These are phyloP conservation scores for Waitea zeae DNA, from an alignment of 1,284 basidiomycete genomes.

Conservation along the genomic window DNA sequence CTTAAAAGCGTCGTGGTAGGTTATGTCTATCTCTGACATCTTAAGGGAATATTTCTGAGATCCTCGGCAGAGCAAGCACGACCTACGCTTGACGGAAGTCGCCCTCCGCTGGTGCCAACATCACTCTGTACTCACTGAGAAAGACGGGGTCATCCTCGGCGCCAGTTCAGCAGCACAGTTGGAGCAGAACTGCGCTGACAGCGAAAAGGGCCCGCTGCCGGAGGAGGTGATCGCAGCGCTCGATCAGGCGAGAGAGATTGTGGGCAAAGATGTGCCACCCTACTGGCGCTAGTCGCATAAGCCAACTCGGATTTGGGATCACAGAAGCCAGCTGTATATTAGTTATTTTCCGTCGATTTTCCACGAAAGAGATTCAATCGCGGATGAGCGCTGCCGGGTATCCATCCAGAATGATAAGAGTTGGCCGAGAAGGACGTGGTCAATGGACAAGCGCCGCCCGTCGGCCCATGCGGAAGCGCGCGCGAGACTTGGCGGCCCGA, in stretches of 20 bases:
- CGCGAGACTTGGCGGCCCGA: too few species aligned
- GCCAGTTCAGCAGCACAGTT: slow-evolving; percentile 20
- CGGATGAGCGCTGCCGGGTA: too few species aligned
- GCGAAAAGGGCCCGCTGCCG: slow-evolving; percentile 31
- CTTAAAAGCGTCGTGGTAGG: slow-evolving; percentile 20
- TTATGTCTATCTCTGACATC: too few species aligned
- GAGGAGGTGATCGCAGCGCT: slow-evolving; percentile 29
- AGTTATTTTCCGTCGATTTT: too few species aligned
- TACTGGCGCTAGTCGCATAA: slow-evolving; percentile 39
- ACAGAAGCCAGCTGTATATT: too few species aligned
- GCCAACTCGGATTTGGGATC: too few species aligned
- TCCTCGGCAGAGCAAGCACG: slow-evolving; percentile 18
- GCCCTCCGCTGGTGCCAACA: slow-evolving; percentile 27
- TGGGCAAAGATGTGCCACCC: slow-evolving; percentile 22
- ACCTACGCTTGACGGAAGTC: slow-evolving; percentile 22
- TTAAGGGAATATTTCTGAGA: neutral
- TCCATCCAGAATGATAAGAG: neutral
- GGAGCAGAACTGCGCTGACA: slow-evolving; percentile 18
- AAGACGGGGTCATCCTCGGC: slow-evolving; percentile 22
- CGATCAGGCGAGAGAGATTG: slow-evolving; percentile 29
- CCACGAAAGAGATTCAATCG: too few species aligned
- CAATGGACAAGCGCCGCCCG: too few species aligned
- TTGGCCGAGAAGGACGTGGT: neutral
- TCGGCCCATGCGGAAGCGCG: too few species aligned
- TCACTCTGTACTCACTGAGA: slow-evolving; percentile 22